These are phyloP conservation scores for Chrysoporthe austroafricana DNA, from an alignment of 2,329 filamentous ascomycete species.

Conservation along the genomic window DNA sequence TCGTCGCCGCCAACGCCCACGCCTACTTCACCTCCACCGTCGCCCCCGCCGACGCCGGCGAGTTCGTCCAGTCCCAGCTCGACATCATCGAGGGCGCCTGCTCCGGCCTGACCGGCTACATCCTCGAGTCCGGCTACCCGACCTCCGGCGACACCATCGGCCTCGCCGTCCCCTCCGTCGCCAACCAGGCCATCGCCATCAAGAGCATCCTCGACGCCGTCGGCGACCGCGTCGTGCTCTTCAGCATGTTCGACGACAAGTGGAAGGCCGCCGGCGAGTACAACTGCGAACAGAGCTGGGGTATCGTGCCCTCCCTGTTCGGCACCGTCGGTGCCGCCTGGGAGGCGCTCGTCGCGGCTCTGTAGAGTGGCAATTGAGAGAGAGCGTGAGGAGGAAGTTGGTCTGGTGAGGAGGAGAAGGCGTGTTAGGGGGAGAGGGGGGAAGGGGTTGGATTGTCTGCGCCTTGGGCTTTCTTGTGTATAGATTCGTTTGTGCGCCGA, in stretches of 20 bases:
- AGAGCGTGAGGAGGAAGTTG: too few species aligned
- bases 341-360: constrained; percentile 8
- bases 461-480: background rate
- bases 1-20: constrained; percentile 86
- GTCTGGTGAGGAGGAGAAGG: background rate
- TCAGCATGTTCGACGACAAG: constrained; percentile 76
- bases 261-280: constrained; percentile 79
- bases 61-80: constrained; percentile 76
- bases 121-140: constrained; percentile 93
- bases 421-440: background rate
- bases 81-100: constrained; percentile 71
- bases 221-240: constrained; percentile 75
- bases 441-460: background rate
- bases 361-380: background rate
- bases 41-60: constrained; percentile 67
- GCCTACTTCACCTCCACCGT: constrained; percentile 86
- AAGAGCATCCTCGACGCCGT: constrained; percentile 66
- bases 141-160: constrained; percentile 71
- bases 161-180: constrained; percentile 65
- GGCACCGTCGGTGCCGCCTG: constrained; percentile 24
- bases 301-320: constrained; percentile 59
- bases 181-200: constrained; percentile 75
- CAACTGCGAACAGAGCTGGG: constrained; percentile 81
- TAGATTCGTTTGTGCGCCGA: background rate
- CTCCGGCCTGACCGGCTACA: constrained; percentile 72